These are phyloP conservation scores for Corynespora cassiicola DNA, from an alignment of 2,329 filamentous ascomycete genomes.

Conservation along the genomic window DNA sequence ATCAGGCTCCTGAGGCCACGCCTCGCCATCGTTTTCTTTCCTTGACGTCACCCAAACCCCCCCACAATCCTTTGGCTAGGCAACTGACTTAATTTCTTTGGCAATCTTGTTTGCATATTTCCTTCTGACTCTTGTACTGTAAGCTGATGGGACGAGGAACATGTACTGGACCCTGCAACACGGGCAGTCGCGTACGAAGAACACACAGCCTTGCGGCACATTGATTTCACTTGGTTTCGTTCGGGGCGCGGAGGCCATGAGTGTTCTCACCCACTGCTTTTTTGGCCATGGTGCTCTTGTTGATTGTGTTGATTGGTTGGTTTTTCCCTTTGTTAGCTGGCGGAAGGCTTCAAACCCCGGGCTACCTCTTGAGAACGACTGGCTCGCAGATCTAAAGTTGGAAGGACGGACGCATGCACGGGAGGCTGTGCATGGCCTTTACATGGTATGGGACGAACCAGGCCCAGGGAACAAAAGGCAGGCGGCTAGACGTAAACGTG, in stretches of 20 bases:
- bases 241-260: too few species aligned
- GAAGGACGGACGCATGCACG: too few species aligned
- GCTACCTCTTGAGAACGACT: too few species aligned
- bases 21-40: conserved; percentile 6
- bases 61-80: conserved; percentile 15
- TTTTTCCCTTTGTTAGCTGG: conserved; percentile 5
- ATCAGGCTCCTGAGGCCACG: not conserved
- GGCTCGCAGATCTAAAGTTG: too few species aligned
- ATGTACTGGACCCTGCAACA: conserved; percentile 1
- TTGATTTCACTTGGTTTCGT: conserved; percentile 5
- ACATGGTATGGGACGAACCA: too few species aligned
- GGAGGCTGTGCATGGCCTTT: too few species aligned
- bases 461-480: too few species aligned
- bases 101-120: conserved; percentile 2
- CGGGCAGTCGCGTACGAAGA: conserved; percentile 4
- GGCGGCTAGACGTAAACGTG: too few species aligned
- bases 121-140: conserved; percentile 17
- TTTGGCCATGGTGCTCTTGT: conserved; percentile 3
- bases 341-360: too few species aligned
- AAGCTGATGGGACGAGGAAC: conserved; percentile 11
- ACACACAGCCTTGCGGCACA: conserved; percentile 14
- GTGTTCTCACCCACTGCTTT: conserved; percentile 4
- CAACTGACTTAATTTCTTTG: conserved; percentile 6
- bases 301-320: conserved; percentile 3
- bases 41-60: conserved; percentile 12